phyloP scores from a whole-genome alignment of 768 basidiomycete species.

The Mycena alexandri region DNA sequence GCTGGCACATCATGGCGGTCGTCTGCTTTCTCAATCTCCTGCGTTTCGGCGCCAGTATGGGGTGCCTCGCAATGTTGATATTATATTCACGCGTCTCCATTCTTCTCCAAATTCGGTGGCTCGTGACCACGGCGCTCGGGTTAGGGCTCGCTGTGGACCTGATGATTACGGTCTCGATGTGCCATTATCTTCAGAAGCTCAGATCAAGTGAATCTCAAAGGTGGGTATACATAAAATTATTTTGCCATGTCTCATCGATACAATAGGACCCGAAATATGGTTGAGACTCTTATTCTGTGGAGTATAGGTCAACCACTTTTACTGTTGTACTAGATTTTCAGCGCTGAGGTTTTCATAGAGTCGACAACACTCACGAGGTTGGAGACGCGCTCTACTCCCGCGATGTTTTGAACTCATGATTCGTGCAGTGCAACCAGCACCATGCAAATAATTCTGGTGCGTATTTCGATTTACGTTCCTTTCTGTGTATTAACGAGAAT shows the following conservation, averaged over 20 bases:
- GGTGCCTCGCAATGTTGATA: not conserved
- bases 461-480: not conserved
- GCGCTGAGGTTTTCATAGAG: not conserved
- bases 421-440: slow-evolving; percentile 6
- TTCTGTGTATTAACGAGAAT: not conserved
- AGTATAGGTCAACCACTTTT: not conserved
- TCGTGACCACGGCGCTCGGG: not conserved
- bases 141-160: slow-evolving; percentile 7
- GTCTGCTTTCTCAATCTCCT: not conserved
- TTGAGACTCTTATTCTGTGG: slow-evolving; percentile 14
- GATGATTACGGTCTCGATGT: slow-evolving; percentile 15
- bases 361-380: slow-evolving; percentile 13
- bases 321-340: not conserved
- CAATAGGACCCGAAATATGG: not conserved
- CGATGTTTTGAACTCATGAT: not conserved
- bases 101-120: slow-evolving; percentile 9
- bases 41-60: slow-evolving; percentile 6
- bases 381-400: not conserved
- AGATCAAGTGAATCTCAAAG: not conserved
- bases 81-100: not conserved
- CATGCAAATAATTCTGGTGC: slow-evolving; percentile 22
- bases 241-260: not conserved
- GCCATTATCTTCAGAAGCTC: slow-evolving; percentile 1
- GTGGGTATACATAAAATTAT: not conserved
- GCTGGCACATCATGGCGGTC: slow-evolving; percentile 3